Conservation (phyloP, 2,329 filamentous ascomycete genomes). For the Xylariaceae sp. region DNA sequence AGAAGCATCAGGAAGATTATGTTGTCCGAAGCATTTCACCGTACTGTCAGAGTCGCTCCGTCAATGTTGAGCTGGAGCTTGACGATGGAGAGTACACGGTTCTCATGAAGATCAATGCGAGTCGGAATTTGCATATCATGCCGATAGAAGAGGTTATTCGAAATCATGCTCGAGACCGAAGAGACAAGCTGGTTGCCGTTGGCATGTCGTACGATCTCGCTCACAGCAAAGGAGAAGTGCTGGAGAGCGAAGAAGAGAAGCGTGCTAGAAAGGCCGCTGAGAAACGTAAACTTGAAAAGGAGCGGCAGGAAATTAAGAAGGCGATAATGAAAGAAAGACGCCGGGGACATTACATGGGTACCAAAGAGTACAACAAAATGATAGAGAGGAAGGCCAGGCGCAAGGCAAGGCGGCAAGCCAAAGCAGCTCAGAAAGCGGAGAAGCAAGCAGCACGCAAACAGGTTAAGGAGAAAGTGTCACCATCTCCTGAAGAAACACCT, state of each 20-base stretch:
- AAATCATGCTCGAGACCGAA: conserved; percentile 54
- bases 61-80: conserved; percentile 72
- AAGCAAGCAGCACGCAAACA: conserved; percentile 21
- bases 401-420: conserved; percentile 35
- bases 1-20: conserved; percentile 46
- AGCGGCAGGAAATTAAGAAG: conserved; percentile 35
- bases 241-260: conserved; percentile 47
- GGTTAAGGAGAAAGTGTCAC: conserved; percentile 8
- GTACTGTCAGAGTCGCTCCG: conserved; percentile 64
- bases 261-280: conserved; percentile 43
- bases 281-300: conserved; percentile 39
- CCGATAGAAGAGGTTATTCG: conserved; percentile 65
- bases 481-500: conserved; percentile 1
- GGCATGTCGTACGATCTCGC: conserved; percentile 68
- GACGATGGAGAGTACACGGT: conserved; percentile 73
- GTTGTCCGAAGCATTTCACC: conserved; percentile 51
- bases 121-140: conserved; percentile 46
- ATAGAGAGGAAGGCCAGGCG: conserved; percentile 36
- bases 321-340: conserved; percentile 35
- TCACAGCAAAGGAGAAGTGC: conserved; percentile 58
- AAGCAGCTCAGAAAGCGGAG: conserved; percentile 27
- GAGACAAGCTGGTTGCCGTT: conserved; percentile 72
- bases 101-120: conserved; percentile 69
- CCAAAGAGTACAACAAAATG: conserved; percentile 41
- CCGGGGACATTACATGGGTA: conserved; percentile 27